Base-by-base conservation (phyloP, 345 rosid species). In the Sisymbrium altissimum region DNA sequence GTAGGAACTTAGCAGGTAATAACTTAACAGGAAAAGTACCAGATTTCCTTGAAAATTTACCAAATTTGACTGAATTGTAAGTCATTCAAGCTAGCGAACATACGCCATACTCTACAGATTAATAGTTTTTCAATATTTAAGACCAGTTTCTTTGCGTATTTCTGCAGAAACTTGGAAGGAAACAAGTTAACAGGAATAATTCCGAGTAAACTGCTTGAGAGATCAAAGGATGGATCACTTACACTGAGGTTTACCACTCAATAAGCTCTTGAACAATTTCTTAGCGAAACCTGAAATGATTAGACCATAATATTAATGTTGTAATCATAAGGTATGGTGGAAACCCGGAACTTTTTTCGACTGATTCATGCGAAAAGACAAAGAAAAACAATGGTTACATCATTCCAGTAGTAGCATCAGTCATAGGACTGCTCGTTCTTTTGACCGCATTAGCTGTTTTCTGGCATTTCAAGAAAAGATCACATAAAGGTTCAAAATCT, bases 1-100 rank as follows among this genome's bases (percentile, higher is more conserved):
- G 0, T 82, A 90, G 90, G 79, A 89, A 88, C 75, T 82, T 88
- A 17, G 86, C 91, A 0, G 67, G 72, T 60, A 86, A 83, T 52
- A 77, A 32, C 53, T 69, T 88, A 58, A 68, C 56, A 4, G 90
- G 90, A 40, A 1, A 65, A 1, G 62, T 88, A 18, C 90, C 90
- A 0, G 71, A 68, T 18, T 74, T 72, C 66, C 81, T 89, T 1
- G 68, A 83, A 3, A 48, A 72, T 15, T 12, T 86, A 72, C 25
- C 65, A 5, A 74, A 53, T 46, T 63, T 88, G 68, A 84, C 30
- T 4, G n/a, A 64, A 43, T 58, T 88, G 88, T 86, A 72, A 82
- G 94, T 86, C 17, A 41, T 27, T 13, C 13, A 14, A 50, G 21
- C 1, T 66, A 6, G 23, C 32, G 9, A 0, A 7, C 3, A 2